Conservation (phyloP, 2,329 filamentous ascomycete genomes). For the Bertia moriformis region DNA sequence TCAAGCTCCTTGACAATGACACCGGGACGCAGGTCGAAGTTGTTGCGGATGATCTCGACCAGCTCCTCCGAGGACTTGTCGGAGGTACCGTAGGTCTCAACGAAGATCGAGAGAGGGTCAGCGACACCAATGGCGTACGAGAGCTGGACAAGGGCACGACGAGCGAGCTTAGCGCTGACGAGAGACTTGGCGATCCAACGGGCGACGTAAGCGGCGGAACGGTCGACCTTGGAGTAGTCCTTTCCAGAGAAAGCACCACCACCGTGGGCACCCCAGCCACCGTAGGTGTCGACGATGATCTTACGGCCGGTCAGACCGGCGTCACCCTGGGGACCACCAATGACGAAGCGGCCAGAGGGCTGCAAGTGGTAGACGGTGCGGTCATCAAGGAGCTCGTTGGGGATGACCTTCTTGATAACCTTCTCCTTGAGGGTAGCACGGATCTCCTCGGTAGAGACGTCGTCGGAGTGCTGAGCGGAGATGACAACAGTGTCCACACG, state of each 20-base stretch:
- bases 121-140: conserved; percentile 98
- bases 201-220: conserved; percentile 89
- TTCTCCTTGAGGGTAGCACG: conserved; percentile 92
- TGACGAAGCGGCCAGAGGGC: conserved; percentile 96
- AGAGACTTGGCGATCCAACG: conserved; percentile 99
- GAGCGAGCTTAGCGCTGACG: conserved; percentile 73
- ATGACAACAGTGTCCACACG: conserved; percentile 95
- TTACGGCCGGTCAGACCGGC: conserved; percentile 97
- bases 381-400: conserved; percentile 79
- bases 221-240: conserved; percentile 99
- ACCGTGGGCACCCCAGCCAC: conserved; percentile 98
- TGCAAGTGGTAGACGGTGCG: conserved; percentile 96
- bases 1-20: conserved; percentile 97
- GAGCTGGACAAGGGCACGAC: conserved; percentile 89
- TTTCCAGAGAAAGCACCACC: conserved; percentile 99
- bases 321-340: conserved; percentile 96
- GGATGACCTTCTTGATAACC: conserved; percentile 92
- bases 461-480: conserved; percentile 81
- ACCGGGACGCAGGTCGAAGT: conserved; percentile 97
- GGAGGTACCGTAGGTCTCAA: conserved; percentile 94
- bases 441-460: conserved; percentile 79
- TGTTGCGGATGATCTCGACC: conserved; percentile 81
- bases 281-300: conserved; percentile 99
- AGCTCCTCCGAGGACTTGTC: conserved; percentile 80
- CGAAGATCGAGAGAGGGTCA: conserved; percentile 93